Conservation (phyloP, 768 basidiomycete species). For the Mycena amicta region DNA sequence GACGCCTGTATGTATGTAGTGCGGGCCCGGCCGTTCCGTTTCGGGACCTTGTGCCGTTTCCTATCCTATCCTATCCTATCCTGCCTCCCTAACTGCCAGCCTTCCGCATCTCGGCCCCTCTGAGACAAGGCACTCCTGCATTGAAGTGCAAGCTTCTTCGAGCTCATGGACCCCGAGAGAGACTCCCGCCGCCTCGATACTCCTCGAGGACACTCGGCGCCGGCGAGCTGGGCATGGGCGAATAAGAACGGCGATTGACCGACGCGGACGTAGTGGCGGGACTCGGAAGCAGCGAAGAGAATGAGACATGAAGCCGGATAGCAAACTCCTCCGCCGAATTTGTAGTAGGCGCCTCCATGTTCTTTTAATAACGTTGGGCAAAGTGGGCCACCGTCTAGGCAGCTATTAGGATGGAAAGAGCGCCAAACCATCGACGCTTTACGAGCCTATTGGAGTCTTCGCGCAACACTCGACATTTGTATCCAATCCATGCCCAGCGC, state of each 20-base stretch:
- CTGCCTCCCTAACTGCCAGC: conserved; percentile 20
- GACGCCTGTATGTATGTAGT: too few relatives aligned
- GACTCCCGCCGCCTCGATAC: conserved; percentile 50
- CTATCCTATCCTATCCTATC: conserved; percentile 14
- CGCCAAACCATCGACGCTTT: conserved; percentile 41
- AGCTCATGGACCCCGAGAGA: conserved; percentile 63
- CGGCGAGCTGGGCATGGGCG: conserved; percentile 52
- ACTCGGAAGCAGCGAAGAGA: conserved; percentile 68
- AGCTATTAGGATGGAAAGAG: neutral
- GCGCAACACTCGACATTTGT: conserved; percentile 57
- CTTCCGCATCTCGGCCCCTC: conserved; percentile 30
- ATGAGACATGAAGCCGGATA: conserved; percentile 84
- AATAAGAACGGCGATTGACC: conserved; percentile 49
- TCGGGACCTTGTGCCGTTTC: too few relatives aligned
- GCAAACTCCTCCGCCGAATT: conserved; percentile 87
- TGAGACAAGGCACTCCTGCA: conserved; percentile 52
- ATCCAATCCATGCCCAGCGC: conserved; percentile 53
- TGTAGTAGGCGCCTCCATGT: conserved; percentile 60
- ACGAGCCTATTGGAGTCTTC: conserved; percentile 82
- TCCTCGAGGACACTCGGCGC: conserved; percentile 41
- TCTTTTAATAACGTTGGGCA: conserved; percentile 76
- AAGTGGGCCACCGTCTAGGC: conserved; percentile 69
- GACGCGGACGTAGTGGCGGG: conserved; percentile 34
- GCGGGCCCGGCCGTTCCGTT: too few relatives aligned
- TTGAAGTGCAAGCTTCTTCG: conserved; percentile 43